Percentiles rank a stretch among this genome's conserved stretches.
phyloP scores from a whole-genome alignment of 2,329 filamentous ascomycete species.

The Fusarium pseudocircinatum region DNA sequence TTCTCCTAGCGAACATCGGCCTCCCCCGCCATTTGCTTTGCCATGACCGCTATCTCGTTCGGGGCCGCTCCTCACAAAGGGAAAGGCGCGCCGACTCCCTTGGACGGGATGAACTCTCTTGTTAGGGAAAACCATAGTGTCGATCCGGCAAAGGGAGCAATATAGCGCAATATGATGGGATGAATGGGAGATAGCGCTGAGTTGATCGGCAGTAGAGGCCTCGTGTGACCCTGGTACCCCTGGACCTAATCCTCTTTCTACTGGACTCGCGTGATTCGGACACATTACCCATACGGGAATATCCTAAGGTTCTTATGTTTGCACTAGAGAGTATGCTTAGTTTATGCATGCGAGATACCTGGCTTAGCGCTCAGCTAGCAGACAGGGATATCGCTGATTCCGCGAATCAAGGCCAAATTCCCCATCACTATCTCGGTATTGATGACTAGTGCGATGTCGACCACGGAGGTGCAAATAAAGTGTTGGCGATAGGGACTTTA shows the following conservation, averaged over 20 bases:
- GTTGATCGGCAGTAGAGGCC: slow-evolving; percentile 6
- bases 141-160: slow-evolving; percentile 6
- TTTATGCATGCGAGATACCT: slow-evolving; percentile 23
- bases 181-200: background rate
- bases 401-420: slow-evolving; percentile 10
- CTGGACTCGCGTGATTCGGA: slow-evolving; percentile 22
- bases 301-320: slow-evolving; percentile 25
- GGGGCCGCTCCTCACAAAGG: background rate
- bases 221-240: slow-evolving; percentile 14
- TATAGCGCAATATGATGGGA: background rate
- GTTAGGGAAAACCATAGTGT: background rate
- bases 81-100: background rate
- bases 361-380: slow-evolving; percentile 6
- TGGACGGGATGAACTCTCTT: background rate
- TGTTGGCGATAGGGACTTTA: background rate
- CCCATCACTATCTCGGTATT: slow-evolving; percentile 15
- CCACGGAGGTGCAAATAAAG: background rate
- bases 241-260: background rate
- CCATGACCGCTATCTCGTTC: slow-evolving; percentile 9
- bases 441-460: slow-evolving; percentile 13
- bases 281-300: slow-evolving; percentile 22
- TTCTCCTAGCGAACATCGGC: slow-evolving; percentile 15
- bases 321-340: slow-evolving; percentile 24
- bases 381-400: slow-evolving; percentile 3
- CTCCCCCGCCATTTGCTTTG: slow-evolving; percentile 2